Percentiles rank a stretch among this genome's conserved stretches.
Evolutionary conservation across 2,329 filamentous ascomycete species (phyloP).

Genomic region (Clonostachys solani): DNA sequence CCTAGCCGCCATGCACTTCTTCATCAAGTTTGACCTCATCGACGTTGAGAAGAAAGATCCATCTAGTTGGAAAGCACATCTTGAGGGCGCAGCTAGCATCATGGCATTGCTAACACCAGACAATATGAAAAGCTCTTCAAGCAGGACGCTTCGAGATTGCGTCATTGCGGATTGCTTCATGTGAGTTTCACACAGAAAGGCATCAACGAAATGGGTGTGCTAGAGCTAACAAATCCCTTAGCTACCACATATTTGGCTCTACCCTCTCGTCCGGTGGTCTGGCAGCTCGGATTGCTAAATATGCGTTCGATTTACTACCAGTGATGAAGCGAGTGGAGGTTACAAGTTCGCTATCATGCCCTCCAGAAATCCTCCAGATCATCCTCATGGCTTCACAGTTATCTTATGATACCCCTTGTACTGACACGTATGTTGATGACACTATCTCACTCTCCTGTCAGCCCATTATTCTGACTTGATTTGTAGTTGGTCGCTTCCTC

Average conservation of each 20-base stretch:
- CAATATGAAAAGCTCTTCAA: constrained; percentile 17
- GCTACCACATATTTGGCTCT: constrained; percentile 33
- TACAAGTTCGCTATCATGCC: constrained; percentile 36
- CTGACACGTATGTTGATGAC: constrained; percentile 8
- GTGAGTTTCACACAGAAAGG: constrained; percentile 17
- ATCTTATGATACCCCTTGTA: constrained; percentile 26
- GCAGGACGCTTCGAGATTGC: constrained; percentile 33
- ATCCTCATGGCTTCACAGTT: constrained; percentile 39
- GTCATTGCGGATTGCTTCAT: constrained; percentile 44
- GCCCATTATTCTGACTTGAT: no score
- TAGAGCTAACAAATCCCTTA: constrained; percentile 14
- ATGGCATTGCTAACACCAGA: constrained; percentile 26
- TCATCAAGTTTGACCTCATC: constrained; percentile 47
- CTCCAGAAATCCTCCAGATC: constrained; percentile 35
- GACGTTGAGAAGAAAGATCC: constrained; percentile 36
- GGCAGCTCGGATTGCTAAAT: constrained; percentile 29
- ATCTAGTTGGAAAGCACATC: constrained; percentile 38
- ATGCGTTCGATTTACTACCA: constrained; percentile 30
- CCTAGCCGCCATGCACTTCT: constrained; percentile 43
- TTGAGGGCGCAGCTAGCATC: constrained; percentile 38
- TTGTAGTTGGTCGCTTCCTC: constrained; percentile 13
- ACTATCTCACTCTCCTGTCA: no score
- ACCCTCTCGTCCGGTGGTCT: constrained; percentile 28
- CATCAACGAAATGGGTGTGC: neutral
- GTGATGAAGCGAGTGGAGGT: constrained; percentile 35